These are phyloP conservation scores for Phytophthora pinifolia DNA, from an alignment of 352 stramenopile genomes.

Conservation along the genomic window DNA sequence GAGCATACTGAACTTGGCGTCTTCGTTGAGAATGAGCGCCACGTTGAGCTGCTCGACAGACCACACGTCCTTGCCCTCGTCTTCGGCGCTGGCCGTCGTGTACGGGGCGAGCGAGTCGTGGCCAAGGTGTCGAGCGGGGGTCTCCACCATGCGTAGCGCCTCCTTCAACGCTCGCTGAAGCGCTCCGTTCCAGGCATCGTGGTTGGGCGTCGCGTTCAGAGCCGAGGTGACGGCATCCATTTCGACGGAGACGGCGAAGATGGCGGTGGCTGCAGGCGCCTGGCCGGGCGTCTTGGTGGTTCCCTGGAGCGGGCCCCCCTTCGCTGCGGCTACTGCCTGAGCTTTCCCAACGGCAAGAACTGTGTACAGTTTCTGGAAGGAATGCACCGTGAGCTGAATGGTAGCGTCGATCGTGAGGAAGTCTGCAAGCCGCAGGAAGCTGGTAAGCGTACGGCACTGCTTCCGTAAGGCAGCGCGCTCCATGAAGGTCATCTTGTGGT, in stretches of 20 bases:
- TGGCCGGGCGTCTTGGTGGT: slow-evolving; percentile 23
- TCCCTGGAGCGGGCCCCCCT: not conserved
- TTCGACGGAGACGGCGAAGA: slow-evolving; percentile 69
- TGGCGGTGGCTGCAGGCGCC: slow-evolving; percentile 42
- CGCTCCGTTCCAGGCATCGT: slow-evolving; percentile 70
- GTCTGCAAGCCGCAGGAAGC: slow-evolving; percentile 92
- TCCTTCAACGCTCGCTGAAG: slow-evolving; percentile 84
- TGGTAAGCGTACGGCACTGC: slow-evolving; percentile 91
- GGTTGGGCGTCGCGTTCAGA: slow-evolving; percentile 56
- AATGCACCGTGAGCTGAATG: slow-evolving; percentile 84
- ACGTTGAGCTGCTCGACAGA: slow-evolving; percentile 80
- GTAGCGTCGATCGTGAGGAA: slow-evolving; percentile 91
- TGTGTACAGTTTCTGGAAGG: slow-evolving; percentile 62
- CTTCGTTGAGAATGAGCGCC: slow-evolving; percentile 81
- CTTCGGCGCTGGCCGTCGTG: slow-evolving; percentile 77
- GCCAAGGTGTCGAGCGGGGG: slow-evolving; percentile 78
- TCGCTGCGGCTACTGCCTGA: slow-evolving; percentile 11
- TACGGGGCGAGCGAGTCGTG: slow-evolving; percentile 79
- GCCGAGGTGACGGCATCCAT: slow-evolving; percentile 42
- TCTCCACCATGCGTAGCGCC: slow-evolving; percentile 87
- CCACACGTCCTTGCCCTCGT: slow-evolving; percentile 83
- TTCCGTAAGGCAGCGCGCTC: slow-evolving; percentile 90
- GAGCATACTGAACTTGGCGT: slow-evolving; percentile 77
- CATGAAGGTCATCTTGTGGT: slow-evolving; percentile 98
- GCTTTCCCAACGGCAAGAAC: slow-evolving; percentile 55